phyloP scores from a whole-genome alignment of 768 basidiomycete genomes.

The Podaxis mareebaensis region DNA sequence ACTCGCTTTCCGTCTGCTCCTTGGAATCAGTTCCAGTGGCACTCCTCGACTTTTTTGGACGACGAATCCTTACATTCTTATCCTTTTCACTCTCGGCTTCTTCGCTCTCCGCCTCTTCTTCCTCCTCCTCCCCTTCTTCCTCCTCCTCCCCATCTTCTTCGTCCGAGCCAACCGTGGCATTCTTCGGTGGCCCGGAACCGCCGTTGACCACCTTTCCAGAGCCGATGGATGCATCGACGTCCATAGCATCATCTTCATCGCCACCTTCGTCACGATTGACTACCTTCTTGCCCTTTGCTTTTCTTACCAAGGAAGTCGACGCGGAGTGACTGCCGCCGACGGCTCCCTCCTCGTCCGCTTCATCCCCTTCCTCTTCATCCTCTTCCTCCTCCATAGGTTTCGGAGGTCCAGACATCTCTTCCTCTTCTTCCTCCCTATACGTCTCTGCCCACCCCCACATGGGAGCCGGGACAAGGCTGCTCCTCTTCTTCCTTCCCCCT shows the following conservation, averaged over 20 bases:
- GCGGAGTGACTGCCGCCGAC: not conserved
- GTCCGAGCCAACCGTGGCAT: conserved; percentile 7
- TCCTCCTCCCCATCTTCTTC: conserved; percentile 20
- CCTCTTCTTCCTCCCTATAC: conserved; percentile 48
- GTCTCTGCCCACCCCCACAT: conserved; percentile 88
- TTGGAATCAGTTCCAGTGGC: conserved; percentile 18
- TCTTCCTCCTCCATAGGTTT: conserved; percentile 63
- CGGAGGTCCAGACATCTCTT: conserved; percentile 57
- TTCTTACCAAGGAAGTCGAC: conserved; percentile 21
- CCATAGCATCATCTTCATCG: conserved; percentile 23
- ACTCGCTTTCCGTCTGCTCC: conserved; percentile 23
- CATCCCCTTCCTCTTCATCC: conserved; percentile 35
- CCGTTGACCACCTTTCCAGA: not conserved
- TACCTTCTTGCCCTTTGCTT: conserved; percentile 9
- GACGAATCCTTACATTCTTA: conserved; percentile 11
- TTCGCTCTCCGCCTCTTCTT: conserved; percentile 18
- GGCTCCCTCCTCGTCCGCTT: conserved; percentile 4
- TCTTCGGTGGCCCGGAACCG: not conserved
- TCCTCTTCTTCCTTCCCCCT: conserved; percentile 50
- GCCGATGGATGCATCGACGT: conserved; percentile 11
- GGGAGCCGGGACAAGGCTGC: conserved; percentile 71
- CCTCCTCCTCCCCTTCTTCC: conserved; percentile 20
- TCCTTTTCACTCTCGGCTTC: conserved; percentile 20
- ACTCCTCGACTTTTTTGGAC: conserved; percentile 15
- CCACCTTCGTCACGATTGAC: conserved; percentile 14